These are phyloP conservation scores for Cochliopodium minus DNA, from an alignment of 208 protist species.

Conservation along the genomic window DNA sequence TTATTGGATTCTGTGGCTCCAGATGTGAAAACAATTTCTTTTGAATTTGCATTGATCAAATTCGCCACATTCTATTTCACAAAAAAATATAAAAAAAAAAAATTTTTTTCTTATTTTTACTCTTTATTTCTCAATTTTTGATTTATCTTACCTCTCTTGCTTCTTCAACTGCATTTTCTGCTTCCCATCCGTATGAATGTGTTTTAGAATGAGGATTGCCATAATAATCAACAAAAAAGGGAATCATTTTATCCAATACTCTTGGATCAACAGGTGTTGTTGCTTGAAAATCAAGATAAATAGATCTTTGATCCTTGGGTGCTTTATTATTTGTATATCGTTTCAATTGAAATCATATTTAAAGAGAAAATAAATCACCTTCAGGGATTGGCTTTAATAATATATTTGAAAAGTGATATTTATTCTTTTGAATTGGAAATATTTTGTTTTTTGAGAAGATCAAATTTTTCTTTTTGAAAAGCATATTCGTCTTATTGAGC, in stretches of 20 bases:
- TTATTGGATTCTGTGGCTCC: conserved; percentile 98
- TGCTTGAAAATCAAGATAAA: conserved; percentile 87
- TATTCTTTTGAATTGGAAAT: no score
- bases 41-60: conserved; percentile 77
- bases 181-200: conserved; percentile 88
- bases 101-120: background rate
- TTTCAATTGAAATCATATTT: no score
- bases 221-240: conserved; percentile 81
- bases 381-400: no score
- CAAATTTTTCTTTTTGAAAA: no score
- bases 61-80: background rate
- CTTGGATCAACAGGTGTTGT: conserved; percentile 85
- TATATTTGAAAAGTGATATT: no score
- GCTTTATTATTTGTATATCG: no score
- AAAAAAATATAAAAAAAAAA: background rate
- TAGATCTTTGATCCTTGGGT: conserved; percentile 11
- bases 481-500: no score
- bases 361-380: no score
- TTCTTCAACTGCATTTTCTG: conserved; percentile 74
- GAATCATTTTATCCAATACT: conserved; percentile 95
- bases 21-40: conserved; percentile 97
- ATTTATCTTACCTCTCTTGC: conserved; percentile 57
- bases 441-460: no score
- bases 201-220: conserved; percentile 95
- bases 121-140: background rate